Percentiles rank a stretch among this genome's conserved stretches.
Conservation (phyloP, 192 early-diverging fungal genomes). For the Dissophora ornata region DNA sequence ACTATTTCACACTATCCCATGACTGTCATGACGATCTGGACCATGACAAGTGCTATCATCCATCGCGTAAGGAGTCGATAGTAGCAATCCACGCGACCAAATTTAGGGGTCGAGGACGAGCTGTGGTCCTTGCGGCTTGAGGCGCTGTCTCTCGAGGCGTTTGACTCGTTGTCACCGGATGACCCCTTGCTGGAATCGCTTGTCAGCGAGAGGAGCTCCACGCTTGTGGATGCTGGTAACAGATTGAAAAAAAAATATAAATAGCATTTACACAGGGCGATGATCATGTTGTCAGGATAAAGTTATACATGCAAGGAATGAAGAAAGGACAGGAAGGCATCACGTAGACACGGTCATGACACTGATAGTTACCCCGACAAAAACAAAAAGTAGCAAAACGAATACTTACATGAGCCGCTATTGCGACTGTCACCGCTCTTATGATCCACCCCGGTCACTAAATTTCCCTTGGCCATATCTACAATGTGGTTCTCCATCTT, state of each 20-base stretch:
- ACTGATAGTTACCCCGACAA: no score
- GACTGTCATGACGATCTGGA: no score
- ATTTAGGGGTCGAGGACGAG: neutral
- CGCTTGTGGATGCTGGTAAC: constrained; percentile 27
- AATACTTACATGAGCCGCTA: constrained; percentile 29
- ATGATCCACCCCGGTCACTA: constrained; percentile 50
- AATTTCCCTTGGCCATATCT: constrained; percentile 44
- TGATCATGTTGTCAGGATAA: no score
- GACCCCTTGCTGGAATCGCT: neutral
- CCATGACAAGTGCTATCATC: neutral
- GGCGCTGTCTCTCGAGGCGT: neutral
- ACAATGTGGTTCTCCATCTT: constrained; percentile 46
- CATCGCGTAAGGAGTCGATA: neutral
- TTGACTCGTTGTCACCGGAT: neutral
- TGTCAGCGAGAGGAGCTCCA: constrained; percentile 30
- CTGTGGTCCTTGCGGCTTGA: neutral
- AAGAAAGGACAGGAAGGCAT: no score
- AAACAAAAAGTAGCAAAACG: constrained; percentile 10
- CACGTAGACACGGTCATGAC: no score
- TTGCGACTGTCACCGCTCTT: constrained; percentile 45
- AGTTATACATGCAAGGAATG: no score
- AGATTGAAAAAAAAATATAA: neutral
- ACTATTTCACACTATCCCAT: no score
- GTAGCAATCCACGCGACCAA: no score
- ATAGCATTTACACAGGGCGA: neutral